phyloP scores from a whole-genome alignment of 345 rosid genomes.

The Melastoma malabathricum region DNA sequence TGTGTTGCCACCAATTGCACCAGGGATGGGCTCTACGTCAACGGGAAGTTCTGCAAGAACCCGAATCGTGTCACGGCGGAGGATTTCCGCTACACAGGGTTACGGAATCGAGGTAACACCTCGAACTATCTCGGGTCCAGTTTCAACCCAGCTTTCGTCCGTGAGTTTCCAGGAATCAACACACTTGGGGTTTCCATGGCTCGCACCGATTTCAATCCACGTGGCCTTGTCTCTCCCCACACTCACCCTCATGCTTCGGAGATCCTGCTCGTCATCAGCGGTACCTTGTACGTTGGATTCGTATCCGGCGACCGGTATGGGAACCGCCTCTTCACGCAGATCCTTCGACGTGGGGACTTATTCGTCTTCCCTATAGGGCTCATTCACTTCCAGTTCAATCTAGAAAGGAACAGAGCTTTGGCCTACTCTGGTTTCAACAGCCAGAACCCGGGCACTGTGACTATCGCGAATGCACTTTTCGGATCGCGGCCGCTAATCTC shows the following conservation, averaged over 20 bases:
- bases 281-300: slow-evolving; percentile 5
- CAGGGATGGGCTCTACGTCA: too few relatives aligned
- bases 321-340: slow-evolving; percentile 7
- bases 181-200: slow-evolving; percentile 4
- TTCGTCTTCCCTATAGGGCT: slow-evolving; percentile 7
- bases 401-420: too few relatives aligned
- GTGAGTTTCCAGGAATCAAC: slow-evolving; percentile 1
- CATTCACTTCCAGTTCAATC: too few relatives aligned
- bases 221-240: slow-evolving; percentile 4
- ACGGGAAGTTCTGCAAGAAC: too few relatives aligned
- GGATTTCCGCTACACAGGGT: too few relatives aligned
- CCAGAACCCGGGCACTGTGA: slow-evolving; percentile 1
- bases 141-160: neutral
- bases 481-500: slow-evolving; percentile 8
- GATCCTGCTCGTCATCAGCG: slow-evolving; percentile 2
- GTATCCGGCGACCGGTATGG: too few relatives aligned
- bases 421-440: too few relatives aligned
- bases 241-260: slow-evolving; percentile 5
- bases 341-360: slow-evolving; percentile 1
- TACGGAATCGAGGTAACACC: too few relatives aligned
- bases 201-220: slow-evolving; percentile 3
- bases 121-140: too few relatives aligned
- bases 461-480: slow-evolving; percentile 8
- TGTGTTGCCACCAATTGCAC: too few relatives aligned
- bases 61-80: too few relatives aligned